These are phyloP conservation scores for Camelina hispida DNA, from an alignment of 345 rosid species.

Conservation along the genomic window DNA sequence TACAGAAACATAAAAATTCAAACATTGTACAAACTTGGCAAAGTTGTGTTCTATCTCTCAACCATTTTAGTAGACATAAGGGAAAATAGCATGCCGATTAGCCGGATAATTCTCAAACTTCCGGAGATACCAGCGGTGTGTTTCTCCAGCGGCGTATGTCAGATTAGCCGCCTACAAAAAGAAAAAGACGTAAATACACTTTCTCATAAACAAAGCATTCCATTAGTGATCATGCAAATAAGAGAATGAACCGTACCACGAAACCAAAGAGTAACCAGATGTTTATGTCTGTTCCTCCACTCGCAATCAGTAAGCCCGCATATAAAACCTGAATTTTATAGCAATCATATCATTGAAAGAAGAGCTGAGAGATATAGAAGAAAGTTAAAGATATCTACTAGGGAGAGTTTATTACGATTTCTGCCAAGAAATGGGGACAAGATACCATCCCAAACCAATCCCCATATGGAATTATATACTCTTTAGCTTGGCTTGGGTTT, in stretches of 20 bases:
- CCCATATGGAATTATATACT: constrained; percentile 65
- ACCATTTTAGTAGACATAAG: constrained; percentile 48
- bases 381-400: not conserved
- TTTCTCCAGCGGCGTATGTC: constrained; percentile 66
- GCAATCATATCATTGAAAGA: constrained; percentile 16
- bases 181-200: not conserved
- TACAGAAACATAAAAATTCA: not conserved
- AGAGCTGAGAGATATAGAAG: not conserved
- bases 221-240: not conserved
- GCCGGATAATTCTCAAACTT: constrained; percentile 72
- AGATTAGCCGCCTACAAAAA: constrained; percentile 73
- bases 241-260: constrained; percentile 52
- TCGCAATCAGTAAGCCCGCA: constrained; percentile 65
- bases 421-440: constrained; percentile 77
- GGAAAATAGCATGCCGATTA: constrained; percentile 58
- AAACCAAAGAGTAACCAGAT: constrained; percentile 67
- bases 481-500: constrained; percentile 41
- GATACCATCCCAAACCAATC: constrained; percentile 89
- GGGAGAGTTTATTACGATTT: constrained; percentile 55
- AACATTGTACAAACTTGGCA: not conserved
- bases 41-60: not conserved
- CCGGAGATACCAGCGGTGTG: constrained; percentile 69
- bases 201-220: not conserved
- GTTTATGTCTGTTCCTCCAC: constrained; percentile 72
- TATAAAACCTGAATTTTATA: constrained; percentile 61